Conservation (phyloP, 768 basidiomycete species). For the Rhodotorula graminis region DNA sequence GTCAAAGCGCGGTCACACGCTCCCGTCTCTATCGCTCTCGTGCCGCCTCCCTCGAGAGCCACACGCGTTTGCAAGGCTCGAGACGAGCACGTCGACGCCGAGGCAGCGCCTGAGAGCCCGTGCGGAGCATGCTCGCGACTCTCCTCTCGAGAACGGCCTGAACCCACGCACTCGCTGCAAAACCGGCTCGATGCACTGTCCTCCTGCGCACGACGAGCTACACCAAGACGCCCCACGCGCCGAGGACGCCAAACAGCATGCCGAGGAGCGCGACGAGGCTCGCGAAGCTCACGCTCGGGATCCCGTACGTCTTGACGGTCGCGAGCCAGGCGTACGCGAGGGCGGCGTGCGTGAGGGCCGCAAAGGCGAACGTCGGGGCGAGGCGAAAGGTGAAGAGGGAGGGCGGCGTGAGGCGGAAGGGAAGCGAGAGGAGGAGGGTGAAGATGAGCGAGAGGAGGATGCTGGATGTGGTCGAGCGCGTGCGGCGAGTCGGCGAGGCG, state of each 20-base stretch:
- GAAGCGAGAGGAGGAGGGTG: conserved; percentile 40
- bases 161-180: too few species aligned
- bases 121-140: too few species aligned
- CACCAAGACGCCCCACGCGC: conserved; percentile 30
- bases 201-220: neutral
- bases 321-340: conserved; percentile 30
- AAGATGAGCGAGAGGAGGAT: conserved; percentile 39
- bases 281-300: conserved; percentile 34
- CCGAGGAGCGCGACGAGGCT: conserved; percentile 15
- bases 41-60: too few species aligned
- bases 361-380: conserved; percentile 29
- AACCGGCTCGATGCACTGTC: too few species aligned
- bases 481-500: neutral
- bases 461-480: conserved; percentile 7
- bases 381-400: conserved; percentile 35
- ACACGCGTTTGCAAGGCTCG: too few species aligned
- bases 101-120: too few species aligned
- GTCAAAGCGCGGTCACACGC: too few species aligned
- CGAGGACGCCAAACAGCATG: conserved; percentile 12
- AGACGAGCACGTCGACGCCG: too few species aligned
- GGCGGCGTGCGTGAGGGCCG: conserved; percentile 22
- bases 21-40: too few species aligned
- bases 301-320: conserved; percentile 19
- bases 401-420: conserved; percentile 40
- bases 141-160: too few species aligned